A percentile compares a stretch with the other conserved stretches of the same genome.
Evolutionary conservation across 2,329 filamentous ascomycete species (phyloP).

Genomic region (Xylaria digitata): DNA sequence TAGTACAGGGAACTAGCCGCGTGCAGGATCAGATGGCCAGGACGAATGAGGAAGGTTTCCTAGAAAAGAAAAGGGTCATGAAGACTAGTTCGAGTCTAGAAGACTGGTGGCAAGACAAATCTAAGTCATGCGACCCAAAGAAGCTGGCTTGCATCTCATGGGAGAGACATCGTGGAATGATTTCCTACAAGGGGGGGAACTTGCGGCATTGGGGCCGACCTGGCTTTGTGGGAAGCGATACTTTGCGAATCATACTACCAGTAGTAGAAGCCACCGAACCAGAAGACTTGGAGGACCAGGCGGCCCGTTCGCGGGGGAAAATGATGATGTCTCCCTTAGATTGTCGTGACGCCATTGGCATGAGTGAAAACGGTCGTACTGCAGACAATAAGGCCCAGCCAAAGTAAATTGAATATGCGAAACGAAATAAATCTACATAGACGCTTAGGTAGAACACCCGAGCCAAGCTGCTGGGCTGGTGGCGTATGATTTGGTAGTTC

Average conservation of each 20-base stretch:
- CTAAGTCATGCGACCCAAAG: slow-evolving; percentile 46
- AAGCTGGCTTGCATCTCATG: slow-evolving; percentile 29
- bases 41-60: slow-evolving; percentile 50
- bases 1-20: slow-evolving; percentile 24
- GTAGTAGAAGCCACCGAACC: slow-evolving; percentile 18
- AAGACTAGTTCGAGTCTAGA: slow-evolving; percentile 39
- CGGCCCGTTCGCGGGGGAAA: slow-evolving; percentile 14
- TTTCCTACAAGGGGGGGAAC: slow-evolving; percentile 18
- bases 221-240: slow-evolving; percentile 30
- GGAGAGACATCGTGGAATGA: slow-evolving; percentile 34
- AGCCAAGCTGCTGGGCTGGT: slow-evolving; percentile 21
- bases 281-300: slow-evolving; percentile 31
- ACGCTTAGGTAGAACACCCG: slow-evolving; percentile 11
- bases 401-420: slow-evolving; percentile 9
- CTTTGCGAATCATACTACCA: slow-evolving; percentile 21
- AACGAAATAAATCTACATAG: slow-evolving; percentile 13
- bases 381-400: slow-evolving; percentile 28
- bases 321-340: slow-evolving; percentile 26
- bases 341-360: slow-evolving; percentile 31
- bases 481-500: neutral
- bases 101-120: slow-evolving; percentile 38
- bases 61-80: slow-evolving; percentile 39
- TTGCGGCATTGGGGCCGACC: slow-evolving; percentile 28
- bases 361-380: slow-evolving; percentile 14
- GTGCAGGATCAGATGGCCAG: slow-evolving; percentile 45